phyloP scores from a whole-genome alignment of 2,329 filamentous ascomycete genomes.

The Nigrospora oryzae region DNA sequence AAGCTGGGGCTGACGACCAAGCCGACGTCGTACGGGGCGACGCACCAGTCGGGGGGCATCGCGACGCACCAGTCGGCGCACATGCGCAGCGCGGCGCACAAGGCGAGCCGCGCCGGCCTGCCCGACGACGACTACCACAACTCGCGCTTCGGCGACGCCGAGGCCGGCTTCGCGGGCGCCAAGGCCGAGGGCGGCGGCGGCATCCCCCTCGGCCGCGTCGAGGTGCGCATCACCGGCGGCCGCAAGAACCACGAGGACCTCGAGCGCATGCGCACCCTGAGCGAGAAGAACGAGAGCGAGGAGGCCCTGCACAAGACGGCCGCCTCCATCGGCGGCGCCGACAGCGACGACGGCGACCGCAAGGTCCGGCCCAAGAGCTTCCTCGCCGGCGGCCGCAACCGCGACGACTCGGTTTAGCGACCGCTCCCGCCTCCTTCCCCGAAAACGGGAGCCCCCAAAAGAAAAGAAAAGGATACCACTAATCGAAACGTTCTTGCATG shows the following conservation, averaged over 20 bases:
- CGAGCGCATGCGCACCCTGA: not conserved
- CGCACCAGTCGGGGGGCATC: not conserved
- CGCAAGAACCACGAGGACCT: not conserved
- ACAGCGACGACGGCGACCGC: too few species aligned
- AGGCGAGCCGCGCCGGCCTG: not conserved
- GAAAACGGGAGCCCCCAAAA: too few species aligned
- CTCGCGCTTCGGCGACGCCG: not conserved
- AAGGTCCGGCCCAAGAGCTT: slow-evolving; percentile 1
- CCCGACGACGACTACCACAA: not conserved
- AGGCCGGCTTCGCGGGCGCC: not conserved
- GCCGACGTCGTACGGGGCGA: not conserved
- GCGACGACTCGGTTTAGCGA: too few species aligned
- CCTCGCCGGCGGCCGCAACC: not conserved
- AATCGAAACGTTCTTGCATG: too few species aligned
- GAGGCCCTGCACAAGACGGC: not conserved
- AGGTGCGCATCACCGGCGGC: not conserved
- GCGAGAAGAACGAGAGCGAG: slow-evolving; percentile 4
- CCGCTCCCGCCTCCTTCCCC: too few species aligned
- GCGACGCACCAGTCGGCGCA: not conserved
- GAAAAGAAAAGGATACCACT: too few species aligned
- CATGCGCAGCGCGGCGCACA: not conserved
- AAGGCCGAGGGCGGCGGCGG: not conserved
- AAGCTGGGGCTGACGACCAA: slow-evolving; percentile 13
- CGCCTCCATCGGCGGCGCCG: too few species aligned
- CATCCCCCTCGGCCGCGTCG: not conserved